phyloP scores from a whole-genome alignment of 495 filamentous ascomycete species.

The Lasiosphaeria hispida region DNA sequence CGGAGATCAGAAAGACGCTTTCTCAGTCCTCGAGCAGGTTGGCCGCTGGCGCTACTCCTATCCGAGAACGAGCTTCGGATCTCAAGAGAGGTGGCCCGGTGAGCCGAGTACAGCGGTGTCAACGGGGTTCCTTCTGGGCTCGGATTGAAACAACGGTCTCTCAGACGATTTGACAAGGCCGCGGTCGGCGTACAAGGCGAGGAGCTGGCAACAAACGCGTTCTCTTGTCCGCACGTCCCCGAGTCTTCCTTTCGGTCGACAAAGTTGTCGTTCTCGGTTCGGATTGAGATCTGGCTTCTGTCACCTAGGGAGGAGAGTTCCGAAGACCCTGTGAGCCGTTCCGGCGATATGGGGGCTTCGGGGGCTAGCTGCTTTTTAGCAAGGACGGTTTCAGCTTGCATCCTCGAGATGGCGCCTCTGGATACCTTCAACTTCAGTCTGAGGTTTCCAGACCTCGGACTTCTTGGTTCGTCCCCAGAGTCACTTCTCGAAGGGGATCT shows the following conservation, averaged over 20 bases:
- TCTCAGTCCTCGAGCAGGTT: slow-evolving; percentile 17
- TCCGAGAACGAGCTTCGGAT: slow-evolving; percentile 14
- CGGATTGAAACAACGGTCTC: neutral
- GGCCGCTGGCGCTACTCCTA: slow-evolving; percentile 12
- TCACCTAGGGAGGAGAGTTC: too few relatives aligned
- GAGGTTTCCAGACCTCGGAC: neutral
- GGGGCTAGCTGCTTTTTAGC: too few relatives aligned
- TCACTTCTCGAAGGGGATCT: neutral
- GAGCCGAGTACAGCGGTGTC: neutral
- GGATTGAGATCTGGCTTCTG: too few relatives aligned
- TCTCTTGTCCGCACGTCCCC: neutral
- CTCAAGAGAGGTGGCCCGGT: slow-evolving; percentile 1
- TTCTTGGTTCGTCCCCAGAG: neutral
- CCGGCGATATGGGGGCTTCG: too few relatives aligned
- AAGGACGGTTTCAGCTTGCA: neutral
- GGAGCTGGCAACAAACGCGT: slow-evolving; percentile 1
- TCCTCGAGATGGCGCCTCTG: slow-evolving; percentile 24
- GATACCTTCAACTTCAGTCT: slow-evolving; percentile 27
- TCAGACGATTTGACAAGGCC: neutral
- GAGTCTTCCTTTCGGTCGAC: neutral
- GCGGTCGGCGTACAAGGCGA: neutral
- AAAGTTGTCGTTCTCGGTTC: too few relatives aligned
- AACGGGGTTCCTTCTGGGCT: neutral
- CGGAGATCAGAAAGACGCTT: slow-evolving; percentile 27
- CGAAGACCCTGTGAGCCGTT: too few relatives aligned